A percentile compares a stretch with the other conserved stretches of the same genome.
Evolutionary conservation across 148 eudicot genomes (phyloP).

Genomic region (Selenicereus undatus): DNA sequence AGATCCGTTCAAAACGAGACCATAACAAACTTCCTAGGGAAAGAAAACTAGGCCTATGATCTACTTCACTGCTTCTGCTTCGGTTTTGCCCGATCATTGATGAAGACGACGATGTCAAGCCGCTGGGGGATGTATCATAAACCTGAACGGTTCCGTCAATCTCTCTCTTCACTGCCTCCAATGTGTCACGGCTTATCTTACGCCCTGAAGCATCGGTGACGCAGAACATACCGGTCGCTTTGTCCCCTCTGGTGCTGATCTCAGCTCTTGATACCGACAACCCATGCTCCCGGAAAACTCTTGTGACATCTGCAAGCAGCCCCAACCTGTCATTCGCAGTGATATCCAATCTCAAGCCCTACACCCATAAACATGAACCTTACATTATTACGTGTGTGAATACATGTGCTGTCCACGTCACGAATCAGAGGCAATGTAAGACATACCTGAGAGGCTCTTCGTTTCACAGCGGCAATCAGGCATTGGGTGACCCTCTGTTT

Average conservation of each 20-base stretch:
- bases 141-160: constrained; percentile 40
- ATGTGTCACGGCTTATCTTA: constrained; percentile 30
- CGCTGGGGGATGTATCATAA: constrained; percentile 25
- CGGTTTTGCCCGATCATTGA: not conserved
- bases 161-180: constrained; percentile 46
- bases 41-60: constrained; percentile 19
- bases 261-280: constrained; percentile 69
- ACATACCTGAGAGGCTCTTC: constrained; percentile 71
- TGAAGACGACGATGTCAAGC: not conserved
- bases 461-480: constrained; percentile 68
- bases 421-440: not conserved
- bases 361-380: not conserved
- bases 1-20: constrained; percentile 26
- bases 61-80: constrained; percentile 9
- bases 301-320: constrained; percentile 64
- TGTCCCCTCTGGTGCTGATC: constrained; percentile 47
- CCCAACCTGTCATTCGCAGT: constrained; percentile 54
- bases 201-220: constrained; percentile 52
- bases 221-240: constrained; percentile 61
- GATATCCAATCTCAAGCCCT: constrained; percentile 75
- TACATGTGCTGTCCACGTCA: too few relatives aligned
- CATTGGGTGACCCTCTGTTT: constrained; percentile 50
- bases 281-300: constrained; percentile 65
- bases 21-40: constrained; percentile 30
- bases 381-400: not conserved